Evolutionary conservation across 2,329 filamentous ascomycete genomes (phyloP), one percentile per base, ranked within the genome.

Genomic region (Ascochyta rabiei): DNA sequence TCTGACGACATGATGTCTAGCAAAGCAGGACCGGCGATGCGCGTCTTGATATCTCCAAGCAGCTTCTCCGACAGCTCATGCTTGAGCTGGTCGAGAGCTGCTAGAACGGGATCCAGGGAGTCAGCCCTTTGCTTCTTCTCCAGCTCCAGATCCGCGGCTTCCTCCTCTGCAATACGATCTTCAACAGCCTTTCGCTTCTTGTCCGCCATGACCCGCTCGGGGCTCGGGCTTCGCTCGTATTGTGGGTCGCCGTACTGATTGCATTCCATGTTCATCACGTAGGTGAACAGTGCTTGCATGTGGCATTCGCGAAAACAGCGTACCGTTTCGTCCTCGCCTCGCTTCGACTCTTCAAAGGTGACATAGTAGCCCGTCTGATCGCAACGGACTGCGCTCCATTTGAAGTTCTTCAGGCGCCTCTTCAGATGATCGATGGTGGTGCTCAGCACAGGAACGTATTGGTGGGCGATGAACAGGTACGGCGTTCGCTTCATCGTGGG

Each of bases 331-430:
- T 87, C 82, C 66, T 92, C 88, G 2, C 93, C 93, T 8, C 83
- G 81, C 49, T 85, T 84, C 1, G 86, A 90, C 66, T 93, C 89
- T 45, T 90, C 86, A 68, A 99, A 99, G n/a, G 92, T 81, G 47
- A 98, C 86, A 72, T 91, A 98, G 75, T 97, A 99, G 0, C 95
- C 95, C 0, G 86, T 89, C 54, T 86, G 86, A 72, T 99, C 95
- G 56, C 90, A 86, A 30, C 91, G 85, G 46, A 99, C 89, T 44
- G 92, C 87, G 60, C 90, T 87, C 76, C 93, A 91, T 55, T 85
- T 82, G 72, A 90, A 96, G 45, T 87, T 86, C 75, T 93, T 95
- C 48, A 98, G 80, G 45, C 93, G 85, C 75, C 93, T 96, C 77
- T 91, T 91, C 78, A 99, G 84, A 77, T 99, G 95, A 4, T 89